Evolutionary conservation across 352 stramenopile genomes (phyloP).

Genomic region (Globisporangium ultimum): DNA sequence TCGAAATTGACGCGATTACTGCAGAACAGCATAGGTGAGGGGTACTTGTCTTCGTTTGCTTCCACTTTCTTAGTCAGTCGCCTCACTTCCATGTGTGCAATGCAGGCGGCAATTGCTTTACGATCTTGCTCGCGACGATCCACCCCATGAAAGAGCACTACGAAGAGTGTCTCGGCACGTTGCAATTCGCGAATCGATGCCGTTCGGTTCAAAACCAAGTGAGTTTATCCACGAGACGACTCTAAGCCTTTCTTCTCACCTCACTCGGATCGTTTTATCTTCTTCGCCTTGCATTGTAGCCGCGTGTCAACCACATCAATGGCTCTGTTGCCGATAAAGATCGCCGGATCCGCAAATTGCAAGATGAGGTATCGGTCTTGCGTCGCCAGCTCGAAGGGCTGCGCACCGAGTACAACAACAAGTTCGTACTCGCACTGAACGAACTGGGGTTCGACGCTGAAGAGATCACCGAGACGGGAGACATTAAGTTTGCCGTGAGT

Average conservation of each 20-base stretch:
- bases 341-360: conserved; percentile 76
- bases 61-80: neutral
- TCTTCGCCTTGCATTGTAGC: conserved; percentile 22
- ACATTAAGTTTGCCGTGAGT: conserved; percentile 80
- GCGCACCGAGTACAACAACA: conserved; percentile 72
- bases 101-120: conserved; percentile 83
- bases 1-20: conserved; percentile 82
- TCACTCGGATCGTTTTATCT: neutral
- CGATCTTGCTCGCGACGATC: conserved; percentile 82
- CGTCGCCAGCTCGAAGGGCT: conserved; percentile 64
- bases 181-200: conserved; percentile 91
- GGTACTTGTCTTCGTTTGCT: neutral
- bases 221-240: neutral
- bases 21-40: conserved; percentile 79
- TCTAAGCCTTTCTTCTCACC: too few species aligned
- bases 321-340: conserved; percentile 82
- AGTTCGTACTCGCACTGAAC: conserved; percentile 65
- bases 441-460: conserved; percentile 80
- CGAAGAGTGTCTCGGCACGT: conserved; percentile 87
- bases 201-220: conserved; percentile 89
- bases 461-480: conserved; percentile 66
- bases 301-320: conserved; percentile 84
- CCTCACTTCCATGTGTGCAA: neutral
- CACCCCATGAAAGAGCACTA: conserved; percentile 89
- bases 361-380: conserved; percentile 64